These are phyloP conservation scores for Cardamine occulta DNA, from an alignment of 345 rosid genomes.

Conservation along the genomic window DNA sequence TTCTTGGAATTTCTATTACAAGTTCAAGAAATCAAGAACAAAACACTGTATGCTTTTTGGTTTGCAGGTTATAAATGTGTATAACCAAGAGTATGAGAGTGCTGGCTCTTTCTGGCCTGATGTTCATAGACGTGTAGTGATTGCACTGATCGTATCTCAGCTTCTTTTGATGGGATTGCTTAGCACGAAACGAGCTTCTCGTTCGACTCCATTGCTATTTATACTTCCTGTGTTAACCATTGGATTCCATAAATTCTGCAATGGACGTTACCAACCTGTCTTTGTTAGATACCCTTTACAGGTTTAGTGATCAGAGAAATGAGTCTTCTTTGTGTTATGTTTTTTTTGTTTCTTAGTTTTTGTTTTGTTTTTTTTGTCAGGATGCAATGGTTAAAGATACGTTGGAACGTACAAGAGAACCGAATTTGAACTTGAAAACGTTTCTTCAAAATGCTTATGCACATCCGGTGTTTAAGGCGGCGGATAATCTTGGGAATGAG, in stretches of 20 bases:
- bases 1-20: neutral
- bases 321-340: neutral
- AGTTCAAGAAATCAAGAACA: neutral
- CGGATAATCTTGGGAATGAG: constrained; percentile 50
- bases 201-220: constrained; percentile 90
- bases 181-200: constrained; percentile 84
- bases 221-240: constrained; percentile 76
- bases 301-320: constrained; percentile 37
- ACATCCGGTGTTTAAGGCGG: constrained; percentile 76
- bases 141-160: constrained; percentile 76
- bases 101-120: constrained; percentile 98
- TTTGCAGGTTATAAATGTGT: constrained; percentile 83
- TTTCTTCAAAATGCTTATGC: constrained; percentile 71
- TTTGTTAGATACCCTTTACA: constrained; percentile 82
- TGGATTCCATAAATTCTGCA: constrained; percentile 83
- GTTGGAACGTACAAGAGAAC: constrained; percentile 75
- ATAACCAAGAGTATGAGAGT: constrained; percentile 91
- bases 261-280: constrained; percentile 82
- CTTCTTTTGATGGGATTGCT: constrained; percentile 78
- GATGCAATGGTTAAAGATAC: constrained; percentile 97
- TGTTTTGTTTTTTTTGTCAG: constrained; percentile 36
- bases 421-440: constrained; percentile 75
- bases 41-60: neutral
- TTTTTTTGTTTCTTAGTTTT: neutral
- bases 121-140: constrained; percentile 75